Base-by-base conservation (phyloP, 192 early-diverging fungal species). In the Entrophospora sp. region DNA sequence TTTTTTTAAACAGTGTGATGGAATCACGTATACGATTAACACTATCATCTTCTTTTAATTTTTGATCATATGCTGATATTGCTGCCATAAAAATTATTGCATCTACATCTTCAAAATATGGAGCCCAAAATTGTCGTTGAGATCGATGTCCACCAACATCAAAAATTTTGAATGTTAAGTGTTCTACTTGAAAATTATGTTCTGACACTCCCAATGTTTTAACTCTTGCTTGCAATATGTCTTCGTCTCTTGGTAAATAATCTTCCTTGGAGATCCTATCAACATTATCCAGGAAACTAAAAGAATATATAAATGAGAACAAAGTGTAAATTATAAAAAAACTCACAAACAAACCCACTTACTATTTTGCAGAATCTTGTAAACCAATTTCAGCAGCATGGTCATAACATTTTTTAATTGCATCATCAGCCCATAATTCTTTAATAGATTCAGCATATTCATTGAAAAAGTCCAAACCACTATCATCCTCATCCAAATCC, bases 161-260 rank as follows among this genome's bases (percentile, higher is more conserved):
- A 13, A 65, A 28, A n/a, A 6, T 18, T 73, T 71, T 72, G 67
- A 72, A 78, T 36, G 73, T 76, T 14, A 82, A 72, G 8, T 70
- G 73, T 37, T 86, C 75, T 38, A 90, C 83, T 57, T 79, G 70
- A 51, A 89, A 85, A 43, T 77, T 64, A 35, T 78, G 83, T 68
- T 90, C 88, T 8, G 83, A 79, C 25, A 90, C 85, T 20, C 79
- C 81, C 14, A 84, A 71, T 14, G 88, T 90, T 72, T 81, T 84
- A 18, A 87, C 79, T 59, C 88, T 75, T 13, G 84, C 76, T 51
- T 77, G 74, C 13, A 90, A 67, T 35, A 90, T 88, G 69, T 90
- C 88, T 25, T 81, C 74, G 44, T 85, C 82, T 28, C 77, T 82
- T 9, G 87, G 88, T 8, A 72, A 24, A 65, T 83, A 89, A 12